Base-by-base conservation (phyloP, 768 basidiomycete genomes). In the Lactarius deliciosus region DNA sequence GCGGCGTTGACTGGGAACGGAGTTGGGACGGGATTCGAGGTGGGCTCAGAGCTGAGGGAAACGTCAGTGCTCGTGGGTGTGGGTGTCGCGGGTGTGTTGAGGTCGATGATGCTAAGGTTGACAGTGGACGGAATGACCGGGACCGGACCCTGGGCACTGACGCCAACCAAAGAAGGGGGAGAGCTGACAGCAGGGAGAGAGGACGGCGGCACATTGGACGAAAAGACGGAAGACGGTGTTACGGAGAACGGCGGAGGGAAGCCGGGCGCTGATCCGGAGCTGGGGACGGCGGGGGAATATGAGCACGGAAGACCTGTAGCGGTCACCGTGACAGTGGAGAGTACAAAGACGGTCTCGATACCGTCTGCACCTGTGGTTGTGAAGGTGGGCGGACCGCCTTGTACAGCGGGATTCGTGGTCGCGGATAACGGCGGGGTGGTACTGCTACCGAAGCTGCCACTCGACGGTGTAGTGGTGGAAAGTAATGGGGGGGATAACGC, bases 361-460 rank as follows among this genome's bases (percentile, higher is more conserved):
- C 66, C 66, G 38, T 68, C 25, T 18, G 66, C 20, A 34, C 66
- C 66, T n/a, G 7, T 68, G 25, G 58, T 55, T 5, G 58, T 60
- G 62, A 68, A 64, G 20, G 13, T 18, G 15, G 66, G 55, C 25
- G 22, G 11, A n/a, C 28, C 34, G 7, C 43, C 38, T 11, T 28
- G 8, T 36, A 11, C 65, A 25, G 3, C 25, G 2, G 61, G 11
- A 40, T 8, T 54, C 32, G 62, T 5, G 7, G 22, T n/a, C 5
- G 60, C 13, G 18, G 13, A 18, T 34, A n/a, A 25, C 38, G 68
- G 60, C 8, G 68, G 34, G 18, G 59, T 10, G 5, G 8, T 25
- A 5, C 30, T 25, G 55, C 57, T 58, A 9, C 65, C 58, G 28
- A 57, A 57, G 58, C 38, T 57, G 38, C 61, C 56, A n/a, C 36